phyloP scores from a whole-genome alignment of 345 rosid genomes.

The Turnera subulata region DNA sequence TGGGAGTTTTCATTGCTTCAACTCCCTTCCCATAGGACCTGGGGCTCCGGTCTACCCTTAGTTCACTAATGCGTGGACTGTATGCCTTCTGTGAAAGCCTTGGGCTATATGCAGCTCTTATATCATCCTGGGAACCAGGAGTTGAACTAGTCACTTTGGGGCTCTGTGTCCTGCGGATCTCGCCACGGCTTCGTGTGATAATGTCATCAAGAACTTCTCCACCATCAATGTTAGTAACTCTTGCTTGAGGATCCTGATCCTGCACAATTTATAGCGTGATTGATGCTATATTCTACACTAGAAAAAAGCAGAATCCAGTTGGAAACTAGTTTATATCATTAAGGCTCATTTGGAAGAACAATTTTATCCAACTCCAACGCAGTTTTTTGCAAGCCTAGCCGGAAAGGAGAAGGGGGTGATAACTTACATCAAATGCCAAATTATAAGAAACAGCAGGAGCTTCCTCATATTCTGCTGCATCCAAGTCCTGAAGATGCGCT shows the following conservation, averaged over 20 bases:
- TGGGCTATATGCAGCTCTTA: constrained; percentile 43
- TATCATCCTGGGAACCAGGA: constrained; percentile 31
- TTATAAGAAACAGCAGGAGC: constrained; percentile 69
- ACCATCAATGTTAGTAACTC: constrained; percentile 29
- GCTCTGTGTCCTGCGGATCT: constrained; percentile 64
- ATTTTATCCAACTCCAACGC: neutral
- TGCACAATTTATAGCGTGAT: constrained; percentile 13
- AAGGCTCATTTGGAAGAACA: neutral
- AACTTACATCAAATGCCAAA: constrained; percentile 53
- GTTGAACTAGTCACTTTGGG: constrained; percentile 50
- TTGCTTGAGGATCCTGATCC: constrained; percentile 42
- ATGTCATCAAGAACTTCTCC: constrained; percentile 77
- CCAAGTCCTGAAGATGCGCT: constrained; percentile 85
- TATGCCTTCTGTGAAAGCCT: constrained; percentile 25
- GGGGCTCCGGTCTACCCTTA: constrained; percentile 26
- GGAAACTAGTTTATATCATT: neutral
- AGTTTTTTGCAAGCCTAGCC: neutral
- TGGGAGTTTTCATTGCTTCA: constrained; percentile 33
- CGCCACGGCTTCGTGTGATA: constrained; percentile 84
- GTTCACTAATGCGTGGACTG: constrained; percentile 40
- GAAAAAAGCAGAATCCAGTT: neutral
- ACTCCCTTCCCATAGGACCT: constrained; percentile 24
- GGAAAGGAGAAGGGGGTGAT: constrained; percentile 9
- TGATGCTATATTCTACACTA: neutral
- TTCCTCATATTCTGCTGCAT: constrained; percentile 93